Evolutionary conservation across 78 protist species (phyloP).

Genomic region (Pelomyxa schiedti): DNA sequence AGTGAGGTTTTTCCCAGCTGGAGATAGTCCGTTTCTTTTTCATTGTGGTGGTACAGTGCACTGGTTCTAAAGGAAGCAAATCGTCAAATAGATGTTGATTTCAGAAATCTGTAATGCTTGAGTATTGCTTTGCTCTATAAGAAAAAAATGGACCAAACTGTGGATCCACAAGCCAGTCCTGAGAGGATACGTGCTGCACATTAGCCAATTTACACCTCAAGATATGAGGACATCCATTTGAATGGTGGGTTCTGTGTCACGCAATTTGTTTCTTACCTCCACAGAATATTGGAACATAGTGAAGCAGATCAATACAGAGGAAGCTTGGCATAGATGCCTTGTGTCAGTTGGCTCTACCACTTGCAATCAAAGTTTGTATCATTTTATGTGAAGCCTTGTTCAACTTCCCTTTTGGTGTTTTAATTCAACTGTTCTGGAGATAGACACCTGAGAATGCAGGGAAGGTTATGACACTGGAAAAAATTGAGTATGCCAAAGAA

Average conservation of each 20-base stretch:
- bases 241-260: background rate
- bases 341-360: slow-evolving; percentile 14
- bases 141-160: background rate
- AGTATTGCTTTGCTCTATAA: background rate
- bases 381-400: background rate
- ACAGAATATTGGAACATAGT: slow-evolving; percentile 30
- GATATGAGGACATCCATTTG: background rate
- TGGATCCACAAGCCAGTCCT: background rate
- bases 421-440: background rate
- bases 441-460: slow-evolving; percentile 33
- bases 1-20: background rate
- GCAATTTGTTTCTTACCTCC: no score
- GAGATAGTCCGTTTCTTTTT: no score
- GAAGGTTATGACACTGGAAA: slow-evolving; percentile 44
- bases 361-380: slow-evolving; percentile 28
- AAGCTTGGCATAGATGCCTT: slow-evolving; percentile 31
- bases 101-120: background rate
- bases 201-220: background rate
- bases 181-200: background rate
- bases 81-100: background rate
- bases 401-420: background rate
- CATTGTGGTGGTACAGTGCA: no score
- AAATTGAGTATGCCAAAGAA: slow-evolving; percentile 36
- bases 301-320: background rate
- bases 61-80: background rate